A percentile compares a stretch with the other conserved stretches of the same genome.
Evolutionary conservation across 2,329 filamentous ascomycete species (phyloP).

Genomic region (Ceratocystis smalleyi): DNA sequence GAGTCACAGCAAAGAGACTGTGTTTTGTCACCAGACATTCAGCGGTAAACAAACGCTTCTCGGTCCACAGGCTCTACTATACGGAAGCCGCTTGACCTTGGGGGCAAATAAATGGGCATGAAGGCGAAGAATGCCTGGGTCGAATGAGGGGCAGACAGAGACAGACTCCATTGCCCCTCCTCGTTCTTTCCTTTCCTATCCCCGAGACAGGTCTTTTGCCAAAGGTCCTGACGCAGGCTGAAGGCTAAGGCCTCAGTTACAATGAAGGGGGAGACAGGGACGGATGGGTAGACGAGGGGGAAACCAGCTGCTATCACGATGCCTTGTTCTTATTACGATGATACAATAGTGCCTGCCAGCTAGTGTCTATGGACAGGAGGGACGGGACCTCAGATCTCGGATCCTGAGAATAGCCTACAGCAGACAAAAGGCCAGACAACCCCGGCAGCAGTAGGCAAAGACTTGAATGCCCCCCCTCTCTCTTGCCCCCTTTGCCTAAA

Average conservation of each 20-base stretch:
- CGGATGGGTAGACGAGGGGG: no score
- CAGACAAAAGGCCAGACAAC: neutral
- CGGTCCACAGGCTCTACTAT: neutral
- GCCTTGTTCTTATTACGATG: neutral
- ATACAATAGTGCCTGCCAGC: neutral
- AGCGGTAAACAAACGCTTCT: neutral
- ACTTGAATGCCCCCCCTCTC: neutral
- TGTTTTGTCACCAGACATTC: conserved; percentile 3
- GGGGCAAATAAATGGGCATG: neutral
- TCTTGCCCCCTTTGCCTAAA: neutral
- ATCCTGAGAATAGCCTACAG: no score
- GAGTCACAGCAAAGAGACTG: neutral
- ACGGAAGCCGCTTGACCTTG: neutral
- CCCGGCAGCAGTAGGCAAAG: neutral
- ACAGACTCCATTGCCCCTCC: no score
- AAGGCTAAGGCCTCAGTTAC: neutral
- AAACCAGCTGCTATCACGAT: no score
- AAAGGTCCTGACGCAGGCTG: neutral
- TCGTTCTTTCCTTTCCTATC: neutral
- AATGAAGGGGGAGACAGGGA: no score
- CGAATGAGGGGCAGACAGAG: neutral
- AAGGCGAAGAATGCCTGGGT: no score
- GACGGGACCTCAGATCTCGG: no score
- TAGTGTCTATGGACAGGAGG: neutral
- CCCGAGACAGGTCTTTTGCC: conserved; percentile 5